Evolutionary conservation across 331 rosid species (phyloP), one percentile per base, ranked within the genome.

Genomic region (Ulmus americana): DNA sequence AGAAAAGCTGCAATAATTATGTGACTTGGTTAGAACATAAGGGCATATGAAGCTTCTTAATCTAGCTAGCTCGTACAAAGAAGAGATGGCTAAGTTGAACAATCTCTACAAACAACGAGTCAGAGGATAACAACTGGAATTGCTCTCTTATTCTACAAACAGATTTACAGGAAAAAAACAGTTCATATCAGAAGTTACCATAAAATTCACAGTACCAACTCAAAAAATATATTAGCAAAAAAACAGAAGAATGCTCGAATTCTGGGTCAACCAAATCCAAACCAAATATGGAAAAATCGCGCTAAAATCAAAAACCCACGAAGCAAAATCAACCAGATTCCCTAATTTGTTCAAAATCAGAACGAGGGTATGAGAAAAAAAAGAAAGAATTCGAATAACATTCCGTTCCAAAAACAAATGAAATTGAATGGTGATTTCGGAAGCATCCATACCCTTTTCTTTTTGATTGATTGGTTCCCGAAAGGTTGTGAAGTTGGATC

Each of bases 1-100:
- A 66, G 55, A 71, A 59, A 70, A 74, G 52, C 91, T 84, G 88
- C 71, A 79, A 75, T 28, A 59, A 71, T 57, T 45, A 59, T 53
- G 18, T 42, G 15, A 42, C 61, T 45, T 56, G 39, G 22, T 12
- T 18, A 74, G 70, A 14, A 47, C 45, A 15, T 14, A 53, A 16
- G 10, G 13, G 35, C 58, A 18, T 20, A 9, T 53, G 10, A 3
- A 15, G 5, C 35, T 15, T n/a, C 22, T 4, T 20, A 1, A 10
- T 7, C 6, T 1, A 50, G 15, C 55, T n/a, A 50, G 14, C 55
- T 50, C 15, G 8, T n/a, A 50, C 55, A 14, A 22, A 50, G 6
- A 4, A n/a, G 35, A 50, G 0, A 50, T 15, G 22, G 55, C 28
- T 14, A 28, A 28, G 35, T 28, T 28, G 35, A 28, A 28, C 6